Evolutionary conservation across 768 basidiomycete species (phyloP).

Genomic region (Botryobasidium botryosum): DNA sequence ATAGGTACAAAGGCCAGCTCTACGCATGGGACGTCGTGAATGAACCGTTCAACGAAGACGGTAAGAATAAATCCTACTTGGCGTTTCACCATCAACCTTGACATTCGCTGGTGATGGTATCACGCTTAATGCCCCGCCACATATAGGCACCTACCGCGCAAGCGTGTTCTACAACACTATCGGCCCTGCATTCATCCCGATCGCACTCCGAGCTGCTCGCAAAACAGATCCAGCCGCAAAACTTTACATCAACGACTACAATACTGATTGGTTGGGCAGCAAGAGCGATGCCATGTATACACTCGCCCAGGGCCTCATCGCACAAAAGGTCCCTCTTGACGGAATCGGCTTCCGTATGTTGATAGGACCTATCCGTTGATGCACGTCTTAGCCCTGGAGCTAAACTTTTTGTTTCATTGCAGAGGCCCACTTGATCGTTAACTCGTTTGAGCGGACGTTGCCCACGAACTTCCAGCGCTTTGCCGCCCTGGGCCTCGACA

Average conservation of each 20-base stretch:
- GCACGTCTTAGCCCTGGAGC: not conserved
- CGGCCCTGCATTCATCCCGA: slow-evolving; percentile 31
- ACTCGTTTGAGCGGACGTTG: slow-evolving; percentile 14
- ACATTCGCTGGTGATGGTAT: not conserved
- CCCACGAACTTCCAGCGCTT: slow-evolving; percentile 34
- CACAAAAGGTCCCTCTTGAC: slow-evolving; percentile 35
- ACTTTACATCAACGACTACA: slow-evolving; percentile 32
- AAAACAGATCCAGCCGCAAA: slow-evolving; percentile 38
- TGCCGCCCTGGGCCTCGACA: slow-evolving; percentile 43
- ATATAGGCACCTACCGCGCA: slow-evolving; percentile 28
- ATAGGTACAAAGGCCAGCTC: not conserved
- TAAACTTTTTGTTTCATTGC: not conserved
- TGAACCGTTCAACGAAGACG: slow-evolving; percentile 45
- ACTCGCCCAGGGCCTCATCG: slow-evolving; percentile 32
- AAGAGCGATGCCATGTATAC: slow-evolving; percentile 40
- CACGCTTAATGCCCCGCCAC: too few species aligned
- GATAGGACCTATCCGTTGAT: not conserved
- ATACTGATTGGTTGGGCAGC: slow-evolving; percentile 21
- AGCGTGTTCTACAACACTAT: slow-evolving; percentile 37
- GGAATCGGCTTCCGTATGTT: slow-evolving; percentile 38
- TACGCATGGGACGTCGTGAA: slow-evolving; percentile 34
- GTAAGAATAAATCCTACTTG: not conserved
- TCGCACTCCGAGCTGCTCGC: slow-evolving; percentile 30
- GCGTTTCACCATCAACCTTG: not conserved
- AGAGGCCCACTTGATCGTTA: slow-evolving; percentile 1